Evolutionary conservation across 805 yeast species (phyloP), one percentile per base, ranked within the genome.

Genomic region (Wickerhamiella bombiphila): DNA sequence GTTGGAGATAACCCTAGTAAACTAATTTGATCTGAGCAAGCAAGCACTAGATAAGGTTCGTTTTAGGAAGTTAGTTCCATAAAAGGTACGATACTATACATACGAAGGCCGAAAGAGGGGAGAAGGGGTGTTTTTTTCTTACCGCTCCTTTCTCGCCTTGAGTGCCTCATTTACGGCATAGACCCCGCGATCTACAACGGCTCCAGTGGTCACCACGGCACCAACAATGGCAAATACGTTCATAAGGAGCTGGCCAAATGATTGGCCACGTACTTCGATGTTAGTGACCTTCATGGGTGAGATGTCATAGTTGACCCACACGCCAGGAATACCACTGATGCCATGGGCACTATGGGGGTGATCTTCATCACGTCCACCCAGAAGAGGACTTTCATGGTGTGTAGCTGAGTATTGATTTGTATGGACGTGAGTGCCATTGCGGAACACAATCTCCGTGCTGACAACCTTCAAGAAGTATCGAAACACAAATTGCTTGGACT

Each of bases 331-430:
- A 5, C 98, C 98, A 14, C 96, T 95, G 39, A 72, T 64, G 2
- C 77, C 70, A 42, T 63, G 66, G 34, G 48, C 24, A 13, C 95
- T 82, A 55, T 82, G 76, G 32, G 85, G 86, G 59, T 91, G 94
- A 55, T 88, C 96, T 17, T 69, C 79, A 53, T 88, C 98, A 42
- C 77, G 67, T 22, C 97, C 98, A 15, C 97, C 97, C 16, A 34
- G 45, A 22, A 85, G 55, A 6, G 94, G 88, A 46, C 97, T 70
- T 50, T 80, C 86, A 57, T 91, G 98, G 37, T 70, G 69, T 1
- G 94, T 83, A 7, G 79, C 88, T 2, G 88, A 74, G 61, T 82
- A 86, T 59, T 88, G 96, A 54, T 91, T 83, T 2, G 97, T 81
- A 43, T 81, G 93, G 5, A 76, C 43, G 2, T 43, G 25, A 53